Percentiles rank a stretch among this genome's conserved stretches.
Conservation (phyloP, 176 grass and related monocot genomes). For the Bothriochloa decipiens region DNA sequence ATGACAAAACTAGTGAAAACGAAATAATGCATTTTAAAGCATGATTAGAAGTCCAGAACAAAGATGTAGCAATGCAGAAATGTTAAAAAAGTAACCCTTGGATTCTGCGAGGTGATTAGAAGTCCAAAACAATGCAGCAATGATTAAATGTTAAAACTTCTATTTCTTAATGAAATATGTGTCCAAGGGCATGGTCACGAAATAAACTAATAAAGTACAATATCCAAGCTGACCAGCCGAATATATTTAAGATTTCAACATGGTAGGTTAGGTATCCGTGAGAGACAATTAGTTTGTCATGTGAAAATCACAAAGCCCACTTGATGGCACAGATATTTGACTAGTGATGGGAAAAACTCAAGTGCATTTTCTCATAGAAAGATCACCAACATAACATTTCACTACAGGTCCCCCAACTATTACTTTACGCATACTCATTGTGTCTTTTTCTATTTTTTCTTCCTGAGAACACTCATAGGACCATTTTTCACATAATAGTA, state of each 20-base stretch:
- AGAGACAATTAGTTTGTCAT: neutral
- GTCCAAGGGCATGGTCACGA: too few relatives aligned
- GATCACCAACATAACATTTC: neutral
- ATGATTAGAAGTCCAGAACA: neutral
- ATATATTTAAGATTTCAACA: neutral
- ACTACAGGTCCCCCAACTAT: neutral
- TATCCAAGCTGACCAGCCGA: neutral
- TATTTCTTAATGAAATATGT: too few relatives aligned
- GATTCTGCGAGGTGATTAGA: too few relatives aligned
- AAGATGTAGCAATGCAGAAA: neutral
- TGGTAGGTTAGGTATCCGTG: neutral
- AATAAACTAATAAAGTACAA: neutral
- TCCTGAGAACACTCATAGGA: neutral
- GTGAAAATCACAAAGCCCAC: neutral
- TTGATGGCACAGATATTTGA: neutral
- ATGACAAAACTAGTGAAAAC: neutral
- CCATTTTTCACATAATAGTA: conserved; percentile 1
- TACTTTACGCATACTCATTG: conserved; percentile 3
- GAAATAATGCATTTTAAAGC: neutral
- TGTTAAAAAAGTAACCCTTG: too few relatives aligned
- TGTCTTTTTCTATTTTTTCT: neutral
- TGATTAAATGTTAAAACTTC: too few relatives aligned
- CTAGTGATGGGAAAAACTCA: neutral
- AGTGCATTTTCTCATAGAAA: neutral
- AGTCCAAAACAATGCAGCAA: too few relatives aligned